phyloP scores from a whole-genome alignment of 2,329 filamentous ascomycete genomes.

The Clarireedia hainanense region DNA sequence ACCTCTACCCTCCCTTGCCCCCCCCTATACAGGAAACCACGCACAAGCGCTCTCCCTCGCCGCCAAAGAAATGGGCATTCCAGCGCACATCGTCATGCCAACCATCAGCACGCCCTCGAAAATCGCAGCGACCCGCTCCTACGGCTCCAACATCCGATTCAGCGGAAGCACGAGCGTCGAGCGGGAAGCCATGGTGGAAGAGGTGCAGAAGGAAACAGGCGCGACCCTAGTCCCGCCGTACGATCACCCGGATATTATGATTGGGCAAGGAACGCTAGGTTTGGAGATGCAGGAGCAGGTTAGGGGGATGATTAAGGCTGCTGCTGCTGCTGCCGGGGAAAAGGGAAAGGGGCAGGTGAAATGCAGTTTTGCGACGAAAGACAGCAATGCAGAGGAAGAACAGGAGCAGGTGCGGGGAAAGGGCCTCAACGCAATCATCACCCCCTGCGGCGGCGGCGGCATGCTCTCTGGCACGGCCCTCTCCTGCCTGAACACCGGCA shows the following conservation, averaged over 20 bases:
- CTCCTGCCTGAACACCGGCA: slow-evolving; percentile 62
- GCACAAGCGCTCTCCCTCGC: slow-evolving; percentile 88
- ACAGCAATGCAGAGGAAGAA: slow-evolving; percentile 10
- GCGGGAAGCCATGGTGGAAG: slow-evolving; percentile 67
- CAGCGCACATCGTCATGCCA: slow-evolving; percentile 89
- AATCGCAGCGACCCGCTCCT: slow-evolving; percentile 70
- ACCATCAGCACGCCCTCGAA: slow-evolving; percentile 77
- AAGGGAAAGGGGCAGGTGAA: slow-evolving; percentile 13
- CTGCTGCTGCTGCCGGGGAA: background rate
- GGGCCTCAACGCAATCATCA: slow-evolving; percentile 63
- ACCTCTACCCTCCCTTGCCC: background rate
- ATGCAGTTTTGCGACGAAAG: slow-evolving; percentile 9
- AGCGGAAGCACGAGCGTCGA: slow-evolving; percentile 73
- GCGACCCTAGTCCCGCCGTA: slow-evolving; percentile 83
- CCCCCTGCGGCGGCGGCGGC: slow-evolving; percentile 82
- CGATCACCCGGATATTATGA: slow-evolving; percentile 83
- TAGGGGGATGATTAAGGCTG: slow-evolving; percentile 38
- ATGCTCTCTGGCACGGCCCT: slow-evolving; percentile 79
- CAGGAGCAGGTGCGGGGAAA: slow-evolving; percentile 10
- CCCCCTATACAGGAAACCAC: slow-evolving; percentile 64
- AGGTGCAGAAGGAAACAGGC: slow-evolving; percentile 62
- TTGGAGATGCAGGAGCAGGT: slow-evolving; percentile 77
- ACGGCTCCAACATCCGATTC: slow-evolving; percentile 74
- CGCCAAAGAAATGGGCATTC: slow-evolving; percentile 62
- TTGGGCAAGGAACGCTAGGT: slow-evolving; percentile 86